Evolutionary conservation across 208 protist genomes (phyloP).

Genomic region (Leishmania amazonensis): DNA sequence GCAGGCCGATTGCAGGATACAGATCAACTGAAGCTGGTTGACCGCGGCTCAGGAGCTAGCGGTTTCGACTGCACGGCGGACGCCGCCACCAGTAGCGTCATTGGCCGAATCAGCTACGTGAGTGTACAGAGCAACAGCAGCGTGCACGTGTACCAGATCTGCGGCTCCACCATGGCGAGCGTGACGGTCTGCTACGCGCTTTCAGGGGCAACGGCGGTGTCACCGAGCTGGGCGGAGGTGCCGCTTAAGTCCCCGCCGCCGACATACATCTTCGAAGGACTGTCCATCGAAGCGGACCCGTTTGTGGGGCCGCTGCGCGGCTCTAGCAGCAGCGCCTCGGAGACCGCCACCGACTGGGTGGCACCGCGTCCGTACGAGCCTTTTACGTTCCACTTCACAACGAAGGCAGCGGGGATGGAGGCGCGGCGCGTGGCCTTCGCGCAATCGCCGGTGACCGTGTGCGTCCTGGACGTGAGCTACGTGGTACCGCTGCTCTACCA

Average conservation of each 20-base stretch:
- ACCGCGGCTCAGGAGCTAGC: conserved; percentile 17
- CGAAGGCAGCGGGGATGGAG: conserved; percentile 20
- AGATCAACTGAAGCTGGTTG: conserved; percentile 65
- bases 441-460: conserved; percentile 37
- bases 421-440: conserved; percentile 72
- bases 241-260: conserved; percentile 48
- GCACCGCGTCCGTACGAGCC: conserved; percentile 73
- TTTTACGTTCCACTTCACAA: conserved; percentile 69
- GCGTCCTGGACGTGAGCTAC: conserved; percentile 51
- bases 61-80: conserved; percentile 66
- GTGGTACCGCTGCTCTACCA: conserved; percentile 49
- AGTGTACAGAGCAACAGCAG: conserved; percentile 42
- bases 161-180: conserved; percentile 37
- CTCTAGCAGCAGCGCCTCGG: conserved; percentile 12
- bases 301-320: conserved; percentile 52
- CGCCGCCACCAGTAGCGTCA: conserved; percentile 33
- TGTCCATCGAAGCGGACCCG: conserved; percentile 42
- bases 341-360: conserved; percentile 13
- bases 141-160: conserved; percentile 61
- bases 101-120: conserved; percentile 45
- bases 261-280: conserved; percentile 57
- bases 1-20: conserved; percentile 33
- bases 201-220: conserved; percentile 14
- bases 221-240: conserved; percentile 75
- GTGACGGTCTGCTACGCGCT: conserved; percentile 83